These are phyloP conservation scores for Blastocrithidia nonstop DNA, from an alignment of 208 protist species.

Conservation along the genomic window DNA sequence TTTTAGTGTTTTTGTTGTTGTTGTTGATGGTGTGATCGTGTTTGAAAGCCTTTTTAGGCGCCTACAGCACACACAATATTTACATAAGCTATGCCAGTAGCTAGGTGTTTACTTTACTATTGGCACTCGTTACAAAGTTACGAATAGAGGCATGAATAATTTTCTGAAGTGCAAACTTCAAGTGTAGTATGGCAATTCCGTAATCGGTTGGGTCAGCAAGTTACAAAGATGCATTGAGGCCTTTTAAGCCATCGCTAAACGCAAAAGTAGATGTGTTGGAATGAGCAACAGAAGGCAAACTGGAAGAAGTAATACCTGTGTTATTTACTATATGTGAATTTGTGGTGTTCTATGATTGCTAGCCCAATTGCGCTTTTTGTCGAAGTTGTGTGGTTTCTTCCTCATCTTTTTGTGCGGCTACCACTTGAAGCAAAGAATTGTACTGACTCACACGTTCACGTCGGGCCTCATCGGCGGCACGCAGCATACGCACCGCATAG, in stretches of 20 bases:
- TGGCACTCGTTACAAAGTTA: slow-evolving; percentile 23
- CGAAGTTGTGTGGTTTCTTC: not conserved
- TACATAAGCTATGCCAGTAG: slow-evolving; percentile 29
- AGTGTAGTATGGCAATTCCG: slow-evolving; percentile 63
- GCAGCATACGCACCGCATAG: slow-evolving; percentile 43
- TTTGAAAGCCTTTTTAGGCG: slow-evolving; percentile 30
- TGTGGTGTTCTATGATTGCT: not conserved
- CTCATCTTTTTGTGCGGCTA: slow-evolving; percentile 5
- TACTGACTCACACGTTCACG: slow-evolving; percentile 39
- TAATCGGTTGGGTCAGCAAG: slow-evolving; percentile 65
- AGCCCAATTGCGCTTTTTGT: not conserved
- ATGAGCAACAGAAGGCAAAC: too few relatives aligned
- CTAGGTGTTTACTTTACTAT: too few relatives aligned
- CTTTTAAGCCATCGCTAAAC: not conserved
- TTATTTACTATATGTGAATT: too few relatives aligned
- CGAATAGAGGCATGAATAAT: slow-evolving; percentile 67
- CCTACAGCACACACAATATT: slow-evolving; percentile 43
- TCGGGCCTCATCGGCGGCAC: slow-evolving; percentile 44
- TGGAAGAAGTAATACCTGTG: too few relatives aligned
- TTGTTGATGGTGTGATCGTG: slow-evolving; percentile 8
- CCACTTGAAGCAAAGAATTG: slow-evolving; percentile 15
- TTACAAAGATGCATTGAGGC: slow-evolving; percentile 38
- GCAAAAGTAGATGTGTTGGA: too few relatives aligned
- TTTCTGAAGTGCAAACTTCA: slow-evolving; percentile 73
- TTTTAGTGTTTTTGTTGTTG: slow-evolving; percentile 3